Percentiles rank a stretch among this genome's conserved stretches.
These are phyloP conservation scores for Paramecium tetraurelia DNA, from an alignment of 73 alveolate genomes.

Conservation along the genomic window DNA sequence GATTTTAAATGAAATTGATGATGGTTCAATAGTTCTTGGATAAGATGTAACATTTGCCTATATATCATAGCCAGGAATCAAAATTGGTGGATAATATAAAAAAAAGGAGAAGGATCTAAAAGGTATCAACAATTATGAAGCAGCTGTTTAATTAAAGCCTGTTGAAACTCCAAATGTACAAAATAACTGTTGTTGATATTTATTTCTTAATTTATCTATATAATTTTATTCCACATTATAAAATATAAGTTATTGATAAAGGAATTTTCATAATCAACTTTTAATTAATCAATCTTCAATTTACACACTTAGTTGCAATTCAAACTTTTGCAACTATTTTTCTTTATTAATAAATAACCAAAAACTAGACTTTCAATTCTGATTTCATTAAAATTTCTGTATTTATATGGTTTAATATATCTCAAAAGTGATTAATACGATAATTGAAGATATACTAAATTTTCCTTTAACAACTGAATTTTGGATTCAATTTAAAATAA, in stretches of 20 bases:
- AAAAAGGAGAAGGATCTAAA: not conserved
- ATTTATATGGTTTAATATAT: not conserved
- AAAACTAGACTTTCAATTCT: not conserved
- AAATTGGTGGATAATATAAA: slow-evolving; percentile 17
- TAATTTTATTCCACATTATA: not conserved
- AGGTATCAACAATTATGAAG: not conserved
- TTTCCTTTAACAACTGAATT: not conserved
- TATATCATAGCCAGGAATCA: slow-evolving; percentile 1
- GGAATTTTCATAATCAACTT: not conserved
- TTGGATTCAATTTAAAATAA: not conserved
- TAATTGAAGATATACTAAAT: not conserved
- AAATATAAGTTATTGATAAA: not conserved
- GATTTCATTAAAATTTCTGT: not conserved
- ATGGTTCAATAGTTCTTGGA: not conserved
- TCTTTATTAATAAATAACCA: not conserved
- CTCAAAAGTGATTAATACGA: not conserved
- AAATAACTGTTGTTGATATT: not conserved
- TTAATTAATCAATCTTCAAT: not conserved
- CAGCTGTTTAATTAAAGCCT: not conserved
- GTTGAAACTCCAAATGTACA: not conserved
- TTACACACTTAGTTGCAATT: not conserved
- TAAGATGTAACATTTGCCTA: not conserved
- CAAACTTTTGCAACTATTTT: not conserved
- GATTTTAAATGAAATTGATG: slow-evolving; percentile 14
- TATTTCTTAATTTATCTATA: not conserved